A percentile compares a stretch with the other conserved stretches of the same genome.
phyloP scores from a whole-genome alignment of 768 basidiomycete species.

The Crucibulum laeve region DNA sequence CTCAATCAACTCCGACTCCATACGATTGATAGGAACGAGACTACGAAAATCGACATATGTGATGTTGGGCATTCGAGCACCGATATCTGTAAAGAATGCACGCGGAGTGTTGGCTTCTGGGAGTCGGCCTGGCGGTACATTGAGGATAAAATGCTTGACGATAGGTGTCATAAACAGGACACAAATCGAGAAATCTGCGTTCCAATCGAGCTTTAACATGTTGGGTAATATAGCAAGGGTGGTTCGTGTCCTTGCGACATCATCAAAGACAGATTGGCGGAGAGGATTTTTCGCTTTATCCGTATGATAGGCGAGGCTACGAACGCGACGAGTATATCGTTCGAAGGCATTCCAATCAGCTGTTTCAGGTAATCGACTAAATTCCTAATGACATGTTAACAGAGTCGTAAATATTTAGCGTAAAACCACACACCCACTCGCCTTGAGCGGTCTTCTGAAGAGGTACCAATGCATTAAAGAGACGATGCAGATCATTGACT shows the following conservation, averaged over 20 bases:
- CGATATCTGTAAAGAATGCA: constrained; percentile 31
- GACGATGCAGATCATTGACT: constrained; percentile 36
- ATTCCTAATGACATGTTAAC: constrained; percentile 23
- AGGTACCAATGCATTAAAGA: constrained; percentile 49
- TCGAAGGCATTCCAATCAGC: constrained; percentile 54
- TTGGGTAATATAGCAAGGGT: constrained; percentile 51
- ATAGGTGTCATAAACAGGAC: constrained; percentile 57
- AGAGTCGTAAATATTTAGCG: not conserved
- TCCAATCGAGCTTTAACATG: constrained; percentile 49
- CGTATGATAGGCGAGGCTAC: constrained; percentile 25
- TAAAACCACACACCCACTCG: constrained; percentile 21
- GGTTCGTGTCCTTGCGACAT: constrained; percentile 52
- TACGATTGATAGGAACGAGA: constrained; percentile 28
- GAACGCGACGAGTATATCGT: constrained; percentile 48
- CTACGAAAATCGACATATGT: constrained; percentile 43
- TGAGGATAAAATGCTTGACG: constrained; percentile 33
- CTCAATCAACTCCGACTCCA: constrained; percentile 34
- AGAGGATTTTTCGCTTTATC: constrained; percentile 16
- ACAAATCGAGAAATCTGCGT: constrained; percentile 20
- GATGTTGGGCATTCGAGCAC: constrained; percentile 48
- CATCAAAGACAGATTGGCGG: constrained; percentile 40
- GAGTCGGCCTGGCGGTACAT: constrained; percentile 20
- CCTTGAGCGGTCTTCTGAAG: constrained; percentile 18
- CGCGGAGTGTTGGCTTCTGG: constrained; percentile 13
- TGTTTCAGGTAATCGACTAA: constrained; percentile 34